Conservation (phyloP, 2,329 filamentous ascomycete species). For the Aciculosporium take region DNA sequence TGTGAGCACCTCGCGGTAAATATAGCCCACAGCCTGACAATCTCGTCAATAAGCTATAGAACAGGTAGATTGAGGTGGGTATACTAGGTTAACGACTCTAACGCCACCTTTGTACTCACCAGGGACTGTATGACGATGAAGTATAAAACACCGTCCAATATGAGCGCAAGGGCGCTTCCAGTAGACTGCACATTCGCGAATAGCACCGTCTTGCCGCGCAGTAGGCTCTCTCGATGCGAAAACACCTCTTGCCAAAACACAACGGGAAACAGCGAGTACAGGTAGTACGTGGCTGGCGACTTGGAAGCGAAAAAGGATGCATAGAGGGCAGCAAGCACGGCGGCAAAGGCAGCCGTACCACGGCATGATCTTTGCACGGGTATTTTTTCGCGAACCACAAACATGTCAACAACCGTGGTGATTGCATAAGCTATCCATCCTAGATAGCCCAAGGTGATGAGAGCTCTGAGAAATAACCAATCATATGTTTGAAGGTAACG, state of each 20-base stretch:
- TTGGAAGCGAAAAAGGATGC: slow-evolving; percentile 66
- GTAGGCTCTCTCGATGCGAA: slow-evolving; percentile 56
- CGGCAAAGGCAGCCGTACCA: slow-evolving; percentile 55
- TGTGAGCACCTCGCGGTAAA: slow-evolving; percentile 77
- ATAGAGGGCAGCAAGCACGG: slow-evolving; percentile 60
- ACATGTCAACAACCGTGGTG: slow-evolving; percentile 64
- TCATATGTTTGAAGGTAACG: slow-evolving; percentile 96
- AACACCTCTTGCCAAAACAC: slow-evolving; percentile 44
- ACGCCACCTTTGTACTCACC: slow-evolving; percentile 29
- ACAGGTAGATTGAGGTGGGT: neutral
- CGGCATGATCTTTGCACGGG: slow-evolving; percentile 46
- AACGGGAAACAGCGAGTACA: slow-evolving; percentile 36
- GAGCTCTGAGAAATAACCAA: slow-evolving; percentile 83
- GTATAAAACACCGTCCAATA: slow-evolving; percentile 51
- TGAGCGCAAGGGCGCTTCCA: slow-evolving; percentile 41
- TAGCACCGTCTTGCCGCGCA: slow-evolving; percentile 50
- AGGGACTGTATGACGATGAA: slow-evolving; percentile 66
- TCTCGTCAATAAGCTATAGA: neutral
- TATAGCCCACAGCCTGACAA: slow-evolving; percentile 72
- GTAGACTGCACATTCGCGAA: slow-evolving; percentile 54
- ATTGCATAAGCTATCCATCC: slow-evolving; percentile 92
- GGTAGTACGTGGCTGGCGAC: slow-evolving; percentile 75
- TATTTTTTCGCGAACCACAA: slow-evolving; percentile 23
- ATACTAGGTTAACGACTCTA: slow-evolving; percentile 2
- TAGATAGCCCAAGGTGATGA: slow-evolving; percentile 81